Evolutionary conservation across 768 basidiomycete species (phyloP).

Genomic region (Tubosaeta sp.): DNA sequence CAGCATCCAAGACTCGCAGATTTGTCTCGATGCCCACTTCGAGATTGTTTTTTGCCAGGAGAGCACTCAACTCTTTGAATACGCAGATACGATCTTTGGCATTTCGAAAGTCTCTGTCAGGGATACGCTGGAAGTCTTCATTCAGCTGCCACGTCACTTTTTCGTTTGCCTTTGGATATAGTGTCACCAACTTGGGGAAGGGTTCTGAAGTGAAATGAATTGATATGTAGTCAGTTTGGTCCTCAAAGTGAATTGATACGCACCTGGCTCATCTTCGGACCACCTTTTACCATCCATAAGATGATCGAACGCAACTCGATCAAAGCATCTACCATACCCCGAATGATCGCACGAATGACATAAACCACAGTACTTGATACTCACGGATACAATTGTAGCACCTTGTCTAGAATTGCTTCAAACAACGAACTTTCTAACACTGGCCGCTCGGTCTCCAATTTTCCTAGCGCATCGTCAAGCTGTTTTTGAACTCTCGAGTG

Average conservation of each 20-base stretch:
- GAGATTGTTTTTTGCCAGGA: background rate
- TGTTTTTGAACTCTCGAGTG: fast-evolving
- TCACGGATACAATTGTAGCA: slow-evolving; percentile 24
- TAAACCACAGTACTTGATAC: background rate
- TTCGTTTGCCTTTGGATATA: slow-evolving; percentile 11
- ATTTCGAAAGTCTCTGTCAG: slow-evolving; percentile 2
- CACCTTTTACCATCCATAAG: background rate
- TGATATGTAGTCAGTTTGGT: background rate
- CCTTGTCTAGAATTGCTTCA: slow-evolving; percentile 22
- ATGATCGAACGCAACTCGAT: slow-evolving; percentile 12
- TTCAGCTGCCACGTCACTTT: background rate
- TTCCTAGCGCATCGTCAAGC: background rate
- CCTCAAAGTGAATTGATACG: background rate
- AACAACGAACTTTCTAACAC: slow-evolving; percentile 16
- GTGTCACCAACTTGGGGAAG: background rate
- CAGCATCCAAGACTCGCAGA: background rate
- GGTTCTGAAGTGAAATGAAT: slow-evolving; percentile 1
- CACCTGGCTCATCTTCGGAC: slow-evolving; percentile 1
- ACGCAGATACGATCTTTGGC: slow-evolving; percentile 15
- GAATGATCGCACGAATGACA: background rate
- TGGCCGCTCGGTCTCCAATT: slow-evolving; percentile 3
- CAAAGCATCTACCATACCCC: slow-evolving; percentile 8
- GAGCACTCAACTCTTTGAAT: background rate
- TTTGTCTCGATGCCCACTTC: background rate
- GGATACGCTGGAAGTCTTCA: slow-evolving; percentile 4